These are phyloP conservation scores for Basipetospora chlamydospora DNA, from an alignment of 2,329 filamentous ascomycete species.

Conservation along the genomic window DNA sequence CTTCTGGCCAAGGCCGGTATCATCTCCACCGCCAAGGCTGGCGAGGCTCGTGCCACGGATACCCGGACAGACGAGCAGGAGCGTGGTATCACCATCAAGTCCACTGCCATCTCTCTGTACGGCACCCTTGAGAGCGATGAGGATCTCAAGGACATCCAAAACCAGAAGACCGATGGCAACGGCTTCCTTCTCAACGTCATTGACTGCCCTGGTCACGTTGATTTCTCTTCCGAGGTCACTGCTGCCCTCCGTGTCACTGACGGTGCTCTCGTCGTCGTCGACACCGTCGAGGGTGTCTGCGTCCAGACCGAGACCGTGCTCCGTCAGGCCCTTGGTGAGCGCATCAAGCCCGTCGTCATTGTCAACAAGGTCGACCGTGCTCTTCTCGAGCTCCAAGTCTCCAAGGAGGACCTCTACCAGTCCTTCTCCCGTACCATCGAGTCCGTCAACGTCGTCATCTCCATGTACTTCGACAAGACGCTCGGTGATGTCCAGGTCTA, in stretches of 20 bases:
- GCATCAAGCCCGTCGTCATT: conserved; percentile 98
- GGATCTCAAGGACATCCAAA: conserved; percentile 75
- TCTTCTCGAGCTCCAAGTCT: conserved; percentile 95
- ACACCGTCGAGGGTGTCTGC: conserved; percentile 99
- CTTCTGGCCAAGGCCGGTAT: conserved; percentile 99
- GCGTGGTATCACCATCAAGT: conserved; percentile 99
- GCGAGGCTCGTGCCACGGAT: conserved; percentile 90
- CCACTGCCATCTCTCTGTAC: conserved; percentile 97
- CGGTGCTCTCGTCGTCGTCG: conserved; percentile 98
- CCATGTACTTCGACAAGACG: conserved; percentile 93
- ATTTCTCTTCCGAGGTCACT: conserved; percentile 99
- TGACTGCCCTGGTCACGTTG: conserved; percentile 99
- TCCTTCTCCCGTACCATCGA: conserved; percentile 99
- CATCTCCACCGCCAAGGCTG: conserved; percentile 94
- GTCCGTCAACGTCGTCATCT: conserved; percentile 99
- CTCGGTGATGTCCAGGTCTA: conserved; percentile 98
- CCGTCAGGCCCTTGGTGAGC: conserved; percentile 96
- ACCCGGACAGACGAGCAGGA: conserved; percentile 97
- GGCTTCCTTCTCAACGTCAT: conserved; percentile 99
- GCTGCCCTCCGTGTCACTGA: conserved; percentile 99
- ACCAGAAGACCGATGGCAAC: conserved; percentile 70
- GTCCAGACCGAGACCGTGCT: conserved; percentile 99
- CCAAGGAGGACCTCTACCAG: conserved; percentile 99
- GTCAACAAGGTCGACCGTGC: conserved; percentile 99
- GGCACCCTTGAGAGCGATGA: conserved; percentile 67